These are phyloP conservation scores for Elsinoe batatas DNA, from an alignment of 2,329 filamentous ascomycete species.

Conservation along the genomic window DNA sequence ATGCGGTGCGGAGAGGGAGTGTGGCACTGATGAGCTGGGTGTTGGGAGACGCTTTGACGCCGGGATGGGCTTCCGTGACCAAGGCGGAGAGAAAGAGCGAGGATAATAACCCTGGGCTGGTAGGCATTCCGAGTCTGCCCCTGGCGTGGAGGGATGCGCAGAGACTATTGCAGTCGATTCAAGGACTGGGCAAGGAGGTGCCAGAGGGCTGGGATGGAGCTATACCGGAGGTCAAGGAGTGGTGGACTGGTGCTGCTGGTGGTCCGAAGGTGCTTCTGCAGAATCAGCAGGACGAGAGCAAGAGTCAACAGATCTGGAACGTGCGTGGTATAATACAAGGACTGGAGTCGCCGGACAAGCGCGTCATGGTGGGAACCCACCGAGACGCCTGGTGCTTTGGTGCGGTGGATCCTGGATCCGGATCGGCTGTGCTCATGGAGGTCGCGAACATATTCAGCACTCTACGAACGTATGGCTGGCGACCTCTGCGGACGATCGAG, in stretches of 20 bases:
- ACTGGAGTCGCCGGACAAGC: constrained; percentile 73
- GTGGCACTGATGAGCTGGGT: constrained; percentile 77
- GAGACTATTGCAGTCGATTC: constrained; percentile 61
- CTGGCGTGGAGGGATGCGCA: constrained; percentile 85
- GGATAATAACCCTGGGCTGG: constrained; percentile 61
- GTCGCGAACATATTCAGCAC: constrained; percentile 76
- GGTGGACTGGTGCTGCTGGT: constrained; percentile 70
- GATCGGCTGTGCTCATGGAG: constrained; percentile 86
- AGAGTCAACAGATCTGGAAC: constrained; percentile 83
- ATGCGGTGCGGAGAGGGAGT: constrained; percentile 71
- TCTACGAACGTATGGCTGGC: constrained; percentile 68
- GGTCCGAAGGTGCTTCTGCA: constrained; percentile 71
- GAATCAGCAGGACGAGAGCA: constrained; percentile 78
- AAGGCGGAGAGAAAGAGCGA: constrained; percentile 56
- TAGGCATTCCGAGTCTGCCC: constrained; percentile 80
- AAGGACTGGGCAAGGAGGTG: constrained; percentile 62
- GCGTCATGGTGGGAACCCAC: constrained; percentile 84
- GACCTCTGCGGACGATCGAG: constrained; percentile 84
- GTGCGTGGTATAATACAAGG: constrained; percentile 75
- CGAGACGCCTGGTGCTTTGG: constrained; percentile 90
- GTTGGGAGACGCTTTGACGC: constrained; percentile 83
- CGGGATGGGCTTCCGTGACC: constrained; percentile 67
- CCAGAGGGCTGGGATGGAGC: constrained; percentile 65
- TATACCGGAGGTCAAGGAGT: constrained; percentile 63
- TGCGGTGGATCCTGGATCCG: constrained; percentile 73